Evolutionary conservation across 148 eudicot genomes (phyloP), one percentile per base, ranked within the genome.

Genomic region (Vaccinium darrowii): DNA sequence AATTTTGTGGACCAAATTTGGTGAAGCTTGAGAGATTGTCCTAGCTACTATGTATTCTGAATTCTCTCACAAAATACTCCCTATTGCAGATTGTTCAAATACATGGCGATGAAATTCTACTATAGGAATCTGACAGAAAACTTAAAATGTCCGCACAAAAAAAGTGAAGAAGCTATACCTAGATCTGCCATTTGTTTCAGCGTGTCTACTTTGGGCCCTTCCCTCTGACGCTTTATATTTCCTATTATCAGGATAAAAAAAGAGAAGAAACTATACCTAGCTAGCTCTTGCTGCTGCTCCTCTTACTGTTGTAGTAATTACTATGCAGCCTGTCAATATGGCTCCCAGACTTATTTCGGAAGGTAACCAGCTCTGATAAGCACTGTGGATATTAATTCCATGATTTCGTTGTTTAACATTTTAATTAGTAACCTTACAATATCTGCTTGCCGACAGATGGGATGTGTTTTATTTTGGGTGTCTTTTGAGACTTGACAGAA

Each of bases 201-300:
- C 19, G 52, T 84, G 62, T 69, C 77, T 82, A 3, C 21, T 27
- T 79, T 16, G 19, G 19, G 19, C 84, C 63, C 3, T 52, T 52
- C 43, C 11, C 18, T 51, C 18, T 82, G 49, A 82, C 71, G 77
- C 78, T 27, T 30, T 78, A 33, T 23, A 30, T 69, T 76, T 57
- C 82, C 86, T 82, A 74, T 73, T 76, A 67, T 83, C 87, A 97
- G 99, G 99, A 93, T 76, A n/a, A 94, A 92, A 88, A 92, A 84
- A 89, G 98, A 95, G 76, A 92, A 92, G 90, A 97, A 97, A 88
- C 94, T 95, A 65, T 97, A 97, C 91, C 98, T 90, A 86, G 98
- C 95, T 81, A 30, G 33, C 98, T 97, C 88, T 91, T 30, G 33
- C 94, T 76, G 93, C 98, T 82, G 94, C 98, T 89, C 95, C 98